Evolutionary conservation across 2,329 filamentous ascomycete genomes (phyloP).

Genomic region (Trichoderma semiorbis): DNA sequence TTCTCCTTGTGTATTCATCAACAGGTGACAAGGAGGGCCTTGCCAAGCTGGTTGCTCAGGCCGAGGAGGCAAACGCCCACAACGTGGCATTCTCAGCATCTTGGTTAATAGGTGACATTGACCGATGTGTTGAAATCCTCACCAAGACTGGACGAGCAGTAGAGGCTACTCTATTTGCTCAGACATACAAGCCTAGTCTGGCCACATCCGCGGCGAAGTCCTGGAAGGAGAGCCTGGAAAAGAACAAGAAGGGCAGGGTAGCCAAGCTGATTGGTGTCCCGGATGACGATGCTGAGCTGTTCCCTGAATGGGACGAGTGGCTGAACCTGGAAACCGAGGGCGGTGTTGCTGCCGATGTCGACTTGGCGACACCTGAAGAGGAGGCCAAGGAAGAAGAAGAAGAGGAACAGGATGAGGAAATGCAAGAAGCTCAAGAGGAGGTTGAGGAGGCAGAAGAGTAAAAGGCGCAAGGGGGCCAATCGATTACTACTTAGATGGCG

Average conservation of each 20-base stretch:
- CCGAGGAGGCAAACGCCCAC: constrained; percentile 72
- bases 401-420: constrained; percentile 24
- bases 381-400: constrained; percentile 20
- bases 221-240: constrained; percentile 85
- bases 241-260: constrained; percentile 79
- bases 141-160: constrained; percentile 73
- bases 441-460: constrained; percentile 25
- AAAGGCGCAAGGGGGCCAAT: constrained; percentile 21
- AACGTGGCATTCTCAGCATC: constrained; percentile 90
- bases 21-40: constrained; percentile 77
- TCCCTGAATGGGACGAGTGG: constrained; percentile 95
- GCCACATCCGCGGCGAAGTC: constrained; percentile 63
- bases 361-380: constrained; percentile 14
- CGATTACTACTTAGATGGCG: constrained; percentile 19
- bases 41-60: constrained; percentile 66
- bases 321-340: constrained; percentile 75
- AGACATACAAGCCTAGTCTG: constrained; percentile 89
- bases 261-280: constrained; percentile 80
- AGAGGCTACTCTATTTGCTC: constrained; percentile 86
- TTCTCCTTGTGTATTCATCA: constrained; percentile 84
- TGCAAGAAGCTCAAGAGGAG: constrained; percentile 27
- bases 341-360: constrained; percentile 32
- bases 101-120: constrained; percentile 82
- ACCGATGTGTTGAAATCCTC: constrained; percentile 76
- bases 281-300: constrained; percentile 79